phyloP scores from a whole-genome alignment of 2,329 filamentous ascomycete species.

The Monosporascus ibericus region DNA sequence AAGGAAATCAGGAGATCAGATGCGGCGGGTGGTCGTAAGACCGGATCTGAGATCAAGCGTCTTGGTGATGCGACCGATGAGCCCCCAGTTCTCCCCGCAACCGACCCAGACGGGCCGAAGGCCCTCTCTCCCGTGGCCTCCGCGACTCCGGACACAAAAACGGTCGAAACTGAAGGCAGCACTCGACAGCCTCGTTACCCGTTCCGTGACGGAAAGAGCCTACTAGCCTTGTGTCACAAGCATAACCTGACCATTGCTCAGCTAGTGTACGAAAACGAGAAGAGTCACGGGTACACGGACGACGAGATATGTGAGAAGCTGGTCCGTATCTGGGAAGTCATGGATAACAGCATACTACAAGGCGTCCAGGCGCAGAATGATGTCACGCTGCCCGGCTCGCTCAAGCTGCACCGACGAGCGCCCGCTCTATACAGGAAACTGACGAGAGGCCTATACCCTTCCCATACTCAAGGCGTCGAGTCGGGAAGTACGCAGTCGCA shows the following conservation, averaged over 20 bases:
- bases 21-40: conserved; percentile 38
- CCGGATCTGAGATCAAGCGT: conserved; percentile 36
- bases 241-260: conserved; percentile 47
- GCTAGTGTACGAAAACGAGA: conserved; percentile 46
- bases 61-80: conserved; percentile 19
- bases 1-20: conserved; percentile 42
- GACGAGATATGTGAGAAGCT: conserved; percentile 42
- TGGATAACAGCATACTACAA: conserved; percentile 45
- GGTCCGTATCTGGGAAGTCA: conserved; percentile 44
- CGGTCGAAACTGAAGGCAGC: conserved; percentile 3
- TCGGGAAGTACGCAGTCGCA: conserved; percentile 6
- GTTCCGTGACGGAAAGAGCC: conserved; percentile 40
- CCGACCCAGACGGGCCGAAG: background rate
- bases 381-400: conserved; percentile 37
- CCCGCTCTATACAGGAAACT: conserved; percentile 38
- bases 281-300: conserved; percentile 43
- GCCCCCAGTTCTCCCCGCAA: conserved; percentile 8
- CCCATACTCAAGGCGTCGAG: conserved; percentile 18
- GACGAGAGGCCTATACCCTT: conserved; percentile 40
- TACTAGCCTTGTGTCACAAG: conserved; percentile 40
- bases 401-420: conserved; percentile 41
- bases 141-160: conserved; percentile 8
- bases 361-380: conserved; percentile 40
- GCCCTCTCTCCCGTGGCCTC: conserved; percentile 6
- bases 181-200: conserved; percentile 36